A percentile compares a stretch with the other conserved stretches of the same genome.
Conservation (phyloP, 2,329 filamentous ascomycete species). For the Colletotrichum tanaceti region DNA sequence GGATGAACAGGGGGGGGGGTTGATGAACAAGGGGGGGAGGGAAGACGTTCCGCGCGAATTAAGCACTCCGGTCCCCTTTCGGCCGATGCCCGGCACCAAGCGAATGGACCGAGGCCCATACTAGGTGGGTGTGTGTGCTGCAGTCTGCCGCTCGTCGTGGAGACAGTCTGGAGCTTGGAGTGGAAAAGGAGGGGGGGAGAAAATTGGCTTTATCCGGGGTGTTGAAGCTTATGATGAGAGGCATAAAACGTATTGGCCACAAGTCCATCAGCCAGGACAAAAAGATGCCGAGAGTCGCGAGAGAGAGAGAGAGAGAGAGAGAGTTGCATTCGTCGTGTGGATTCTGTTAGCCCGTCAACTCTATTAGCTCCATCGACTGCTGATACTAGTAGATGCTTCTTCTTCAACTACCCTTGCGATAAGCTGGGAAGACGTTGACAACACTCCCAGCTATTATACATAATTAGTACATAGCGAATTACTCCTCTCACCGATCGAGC, state of each 20-base stretch:
- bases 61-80: slow-evolving; percentile 26
- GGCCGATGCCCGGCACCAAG: slow-evolving; percentile 33
- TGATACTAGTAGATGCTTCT: neutral
- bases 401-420: neutral
- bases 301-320: too few species aligned
- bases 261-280: neutral
- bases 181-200: too few species aligned
- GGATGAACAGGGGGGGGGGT: slow-evolving; percentile 10
- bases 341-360: neutral
- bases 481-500: too few species aligned
- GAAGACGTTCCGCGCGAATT: neutral
- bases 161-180: too few species aligned
- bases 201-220: neutral
- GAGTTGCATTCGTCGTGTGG: slow-evolving; percentile 1
- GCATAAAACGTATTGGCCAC: neutral
- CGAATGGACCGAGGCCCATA: neutral
- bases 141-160: slow-evolving; percentile 10
- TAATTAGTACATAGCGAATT: too few species aligned
- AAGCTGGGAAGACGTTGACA: neutral
- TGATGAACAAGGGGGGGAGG: slow-evolving; percentile 2
- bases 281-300: slow-evolving; percentile 12
- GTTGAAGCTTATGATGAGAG: neutral
- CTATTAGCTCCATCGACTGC: neutral
- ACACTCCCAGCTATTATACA: too few species aligned
- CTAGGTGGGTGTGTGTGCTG: too few species aligned